Base-by-base conservation (phyloP, 768 basidiomycete species). In the Neoboletus brunneissimus region DNA sequence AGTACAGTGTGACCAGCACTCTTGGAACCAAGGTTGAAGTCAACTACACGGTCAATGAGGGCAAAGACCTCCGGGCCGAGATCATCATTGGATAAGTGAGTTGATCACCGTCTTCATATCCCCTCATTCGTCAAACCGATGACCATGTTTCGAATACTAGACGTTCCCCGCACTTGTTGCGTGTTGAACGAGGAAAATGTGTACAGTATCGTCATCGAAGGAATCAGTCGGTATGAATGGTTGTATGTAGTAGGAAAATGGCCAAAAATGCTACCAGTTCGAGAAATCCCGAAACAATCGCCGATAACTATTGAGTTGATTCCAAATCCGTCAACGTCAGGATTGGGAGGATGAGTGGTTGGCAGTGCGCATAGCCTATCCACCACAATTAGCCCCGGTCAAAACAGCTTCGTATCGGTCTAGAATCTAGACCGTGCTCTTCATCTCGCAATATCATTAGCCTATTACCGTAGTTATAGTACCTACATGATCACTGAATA, bases 1-100 rank as follows among this genome's bases (percentile, higher is more conserved):
- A 61, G 27, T 51, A 54, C 48, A 57, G 6, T 18, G 49, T 51
- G 9, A 61, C 55, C 12, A 61, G 59, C 20, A 10, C 43, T 22
- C 15, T 31, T 12, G 51, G 59, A 23, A 57, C 61, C 0, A 62
- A 47, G 7, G 12, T 51, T 6, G 20, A 41, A 1, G 31, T 57
- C 16, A 4, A 16, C 2, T 61, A 11, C 35, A 62, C 51, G 8
- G 55, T 54, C n/a, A 3, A 34, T 8, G 51, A 57, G 0, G 61
- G 59, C n/a, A 57, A 54, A 27, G 15, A 56, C 34, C 54, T 61
- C 40, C 5, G 34, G 51, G 54, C 51, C 41, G 29, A 54, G 13
- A 5, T 62, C 25, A 37, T 61, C 9, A 6, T 62, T 1, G 48
- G 25, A 48, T 56, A 38, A 48, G 57, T 53, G 51, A 50, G 57